phyloP scores from a whole-genome alignment of 306 rosid genomes.

The Notholithocarpus densiflorus region DNA sequence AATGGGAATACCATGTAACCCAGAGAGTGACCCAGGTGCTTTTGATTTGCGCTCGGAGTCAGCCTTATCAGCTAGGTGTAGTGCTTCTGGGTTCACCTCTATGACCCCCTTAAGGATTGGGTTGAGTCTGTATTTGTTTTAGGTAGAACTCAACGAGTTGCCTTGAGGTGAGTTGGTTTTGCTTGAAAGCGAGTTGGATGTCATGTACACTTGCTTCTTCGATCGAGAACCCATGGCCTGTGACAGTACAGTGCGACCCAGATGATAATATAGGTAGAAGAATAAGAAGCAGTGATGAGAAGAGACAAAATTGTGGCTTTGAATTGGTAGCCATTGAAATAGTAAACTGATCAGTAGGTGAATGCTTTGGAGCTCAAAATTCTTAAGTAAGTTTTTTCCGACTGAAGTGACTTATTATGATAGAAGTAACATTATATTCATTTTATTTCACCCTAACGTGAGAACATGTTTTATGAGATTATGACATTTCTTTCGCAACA shows the following conservation, averaged over 20 bases:
- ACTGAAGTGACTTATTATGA: too few species aligned
- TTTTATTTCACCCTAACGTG: too few species aligned
- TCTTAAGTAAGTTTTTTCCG: too few species aligned
- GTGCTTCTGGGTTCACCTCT: constrained; percentile 54
- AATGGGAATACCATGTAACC: constrained; percentile 57
- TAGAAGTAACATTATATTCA: too few species aligned
- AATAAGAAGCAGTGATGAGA: constrained; percentile 22
- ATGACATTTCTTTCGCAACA: too few species aligned
- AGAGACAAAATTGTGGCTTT: neutral
- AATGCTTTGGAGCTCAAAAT: too few species aligned
- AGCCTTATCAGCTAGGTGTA: constrained; percentile 38
- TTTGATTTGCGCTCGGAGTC: constrained; percentile 14
- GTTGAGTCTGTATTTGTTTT: constrained; percentile 33
- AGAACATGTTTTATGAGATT: too few species aligned
- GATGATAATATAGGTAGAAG: constrained; percentile 3
- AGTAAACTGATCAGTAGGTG: too few species aligned
- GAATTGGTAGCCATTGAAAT: constrained; percentile 25
- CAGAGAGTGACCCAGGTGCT: neutral
- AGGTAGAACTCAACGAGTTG: constrained; percentile 40
- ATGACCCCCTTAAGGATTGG: constrained; percentile 39
- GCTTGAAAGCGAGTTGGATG: constrained; percentile 40
- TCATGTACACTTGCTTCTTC: constrained; percentile 42
- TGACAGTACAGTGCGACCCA: neutral
- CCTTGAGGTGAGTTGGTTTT: constrained; percentile 36
- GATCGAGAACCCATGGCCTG: constrained; percentile 2